Evolutionary conservation across 2,329 filamentous ascomycete species (phyloP).

Genomic region (Botryotinia calthae): DNA sequence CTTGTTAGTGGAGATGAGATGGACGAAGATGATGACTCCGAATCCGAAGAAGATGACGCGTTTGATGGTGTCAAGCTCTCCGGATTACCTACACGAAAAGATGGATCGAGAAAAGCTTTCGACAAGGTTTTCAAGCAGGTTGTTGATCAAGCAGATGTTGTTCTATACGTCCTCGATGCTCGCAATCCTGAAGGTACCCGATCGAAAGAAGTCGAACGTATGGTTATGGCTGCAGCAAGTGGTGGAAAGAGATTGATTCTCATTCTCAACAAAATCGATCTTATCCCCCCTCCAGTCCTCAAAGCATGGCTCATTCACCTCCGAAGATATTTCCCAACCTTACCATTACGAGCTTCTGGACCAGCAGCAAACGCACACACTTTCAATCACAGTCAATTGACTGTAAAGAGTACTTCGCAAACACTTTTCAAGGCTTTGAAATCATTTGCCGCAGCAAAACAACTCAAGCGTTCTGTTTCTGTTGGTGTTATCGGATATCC

Average conservation of each 20-base stretch:
- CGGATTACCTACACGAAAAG: constrained; percentile 51
- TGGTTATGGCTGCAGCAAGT: constrained; percentile 82
- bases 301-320: constrained; percentile 83
- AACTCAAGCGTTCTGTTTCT: constrained; percentile 84
- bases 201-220: constrained; percentile 85
- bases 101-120: constrained; percentile 78
- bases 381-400: constrained; percentile 89
- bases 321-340: constrained; percentile 84
- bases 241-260: constrained; percentile 87
- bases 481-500: constrained; percentile 95
- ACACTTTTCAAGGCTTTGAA: constrained; percentile 88
- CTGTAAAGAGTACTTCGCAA: constrained; percentile 79
- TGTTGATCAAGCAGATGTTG: constrained; percentile 81
- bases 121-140: constrained; percentile 97
- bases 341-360: constrained; percentile 81
- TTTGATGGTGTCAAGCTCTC: constrained; percentile 51
- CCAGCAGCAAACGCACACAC: constrained; percentile 81
- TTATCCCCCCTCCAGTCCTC: constrained; percentile 77
- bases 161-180: constrained; percentile 90
- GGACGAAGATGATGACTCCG: constrained; percentile 51
- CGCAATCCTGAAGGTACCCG: constrained; percentile 87
- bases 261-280: constrained; percentile 92
- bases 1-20: constrained; percentile 51
- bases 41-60: constrained; percentile 46
- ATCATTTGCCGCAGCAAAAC: constrained; percentile 76